These are phyloP conservation scores for Phytophthora litchii DNA, from an alignment of 352 stramenopile genomes.

Conservation along the genomic window DNA sequence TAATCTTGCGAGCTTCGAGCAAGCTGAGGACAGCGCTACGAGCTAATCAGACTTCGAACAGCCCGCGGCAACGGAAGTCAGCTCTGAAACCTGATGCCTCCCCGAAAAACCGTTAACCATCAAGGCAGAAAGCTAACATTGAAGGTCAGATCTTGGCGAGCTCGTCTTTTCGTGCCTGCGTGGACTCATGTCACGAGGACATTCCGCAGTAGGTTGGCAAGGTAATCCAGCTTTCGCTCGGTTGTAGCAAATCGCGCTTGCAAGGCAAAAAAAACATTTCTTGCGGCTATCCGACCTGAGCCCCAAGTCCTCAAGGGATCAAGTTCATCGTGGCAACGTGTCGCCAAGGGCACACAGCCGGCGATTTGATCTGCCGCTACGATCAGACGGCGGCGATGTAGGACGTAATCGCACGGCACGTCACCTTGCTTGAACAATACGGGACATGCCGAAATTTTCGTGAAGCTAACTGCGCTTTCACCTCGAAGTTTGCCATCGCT, in stretches of 20 bases:
- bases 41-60: too few relatives aligned
- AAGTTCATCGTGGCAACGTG: constrained; percentile 32
- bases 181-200: not conserved
- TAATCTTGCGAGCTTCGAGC: not conserved
- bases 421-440: constrained; percentile 9
- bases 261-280: constrained; percentile 18
- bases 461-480: not conserved
- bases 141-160: constrained; percentile 28
- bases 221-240: constrained; percentile 24
- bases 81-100: not conserved
- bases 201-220: not conserved
- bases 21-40: constrained; percentile 10
- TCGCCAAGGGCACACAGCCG: constrained; percentile 23
- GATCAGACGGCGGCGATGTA: constrained; percentile 14
- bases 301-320: constrained; percentile 26
- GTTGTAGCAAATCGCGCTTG: constrained; percentile 33
- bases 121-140: constrained; percentile 24
- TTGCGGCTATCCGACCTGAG: constrained; percentile 21
- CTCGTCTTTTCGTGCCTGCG: constrained; percentile 5
- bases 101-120: constrained; percentile 16
- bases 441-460: constrained; percentile 17
- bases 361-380: constrained; percentile 32
- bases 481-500: not conserved
- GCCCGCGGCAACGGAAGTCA: not conserved
- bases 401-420: constrained; percentile 20